Conservation (phyloP, 306 rosid species). For the Prosopis cineraria region DNA sequence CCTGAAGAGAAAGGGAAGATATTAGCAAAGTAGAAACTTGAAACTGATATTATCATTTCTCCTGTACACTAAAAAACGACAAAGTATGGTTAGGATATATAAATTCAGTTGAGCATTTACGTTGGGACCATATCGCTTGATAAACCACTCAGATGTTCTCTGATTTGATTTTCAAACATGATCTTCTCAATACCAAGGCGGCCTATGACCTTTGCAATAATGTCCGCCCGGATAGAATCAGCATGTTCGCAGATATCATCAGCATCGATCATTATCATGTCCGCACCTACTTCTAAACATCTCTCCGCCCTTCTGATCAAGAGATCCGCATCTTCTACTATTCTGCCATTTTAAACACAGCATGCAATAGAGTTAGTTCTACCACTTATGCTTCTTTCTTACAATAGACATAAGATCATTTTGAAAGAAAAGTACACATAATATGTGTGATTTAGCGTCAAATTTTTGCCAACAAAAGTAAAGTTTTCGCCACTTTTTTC, state of each 20-base stretch:
- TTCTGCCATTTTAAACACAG: slow-evolving; percentile 44
- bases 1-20: slow-evolving; percentile 46
- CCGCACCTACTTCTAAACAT: slow-evolving; percentile 98
- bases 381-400: background rate
- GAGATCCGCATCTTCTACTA: slow-evolving; percentile 85
- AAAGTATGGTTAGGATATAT: background rate
- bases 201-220: slow-evolving; percentile 81
- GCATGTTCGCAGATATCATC: slow-evolving; percentile 68
- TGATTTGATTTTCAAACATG: slow-evolving; percentile 91
- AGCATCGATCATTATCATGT: slow-evolving; percentile 84
- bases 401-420: too few relatives aligned
- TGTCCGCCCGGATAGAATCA: slow-evolving; percentile 69
- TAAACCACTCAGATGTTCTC: slow-evolving; percentile 82
- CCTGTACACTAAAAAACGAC: background rate
- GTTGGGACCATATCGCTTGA: slow-evolving; percentile 82
- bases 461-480: background rate
- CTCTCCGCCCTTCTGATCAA: slow-evolving; percentile 89
- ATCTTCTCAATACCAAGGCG: slow-evolving; percentile 92
- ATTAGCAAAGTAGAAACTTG: background rate
- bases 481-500: slow-evolving; percentile 7
- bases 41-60: slow-evolving; percentile 39
- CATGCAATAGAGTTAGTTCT: background rate
- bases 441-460: slow-evolving; percentile 12
- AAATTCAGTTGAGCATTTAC: slow-evolving; percentile 43
- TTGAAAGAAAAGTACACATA: too few relatives aligned